Evolutionary conservation across 2,329 filamentous ascomycete species (phyloP).

Genomic region (Sordariomycetes sp.): DNA sequence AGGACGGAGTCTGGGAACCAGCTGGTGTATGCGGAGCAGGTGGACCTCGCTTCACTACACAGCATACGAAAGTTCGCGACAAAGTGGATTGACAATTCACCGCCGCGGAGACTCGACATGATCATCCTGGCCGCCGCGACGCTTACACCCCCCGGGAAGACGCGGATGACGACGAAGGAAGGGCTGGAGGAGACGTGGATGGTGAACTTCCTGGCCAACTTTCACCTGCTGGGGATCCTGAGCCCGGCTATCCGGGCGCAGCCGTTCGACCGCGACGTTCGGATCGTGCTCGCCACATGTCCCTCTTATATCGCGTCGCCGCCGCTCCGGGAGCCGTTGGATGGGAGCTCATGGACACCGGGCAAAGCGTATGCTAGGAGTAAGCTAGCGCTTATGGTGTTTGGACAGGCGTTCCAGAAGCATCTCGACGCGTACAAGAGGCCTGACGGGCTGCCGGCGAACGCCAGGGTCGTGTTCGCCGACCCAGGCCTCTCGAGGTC

Average conservation of each 20-base stretch:
- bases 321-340: slow-evolving; percentile 44
- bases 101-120: slow-evolving; percentile 81
- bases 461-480: slow-evolving; percentile 72
- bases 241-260: slow-evolving; percentile 85
- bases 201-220: slow-evolving; percentile 91
- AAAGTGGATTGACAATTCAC: slow-evolving; percentile 94
- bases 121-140: slow-evolving; percentile 78
- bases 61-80: slow-evolving; percentile 90
- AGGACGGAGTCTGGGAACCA: slow-evolving; percentile 68
- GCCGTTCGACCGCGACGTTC: slow-evolving; percentile 85
- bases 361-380: slow-evolving; percentile 51
- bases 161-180: slow-evolving; percentile 55
- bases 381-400: slow-evolving; percentile 77
- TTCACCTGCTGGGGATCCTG: slow-evolving; percentile 85
- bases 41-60: slow-evolving; percentile 80
- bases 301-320: slow-evolving; percentile 76
- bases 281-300: slow-evolving; percentile 79
- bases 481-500: slow-evolving; percentile 82
- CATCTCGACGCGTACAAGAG: slow-evolving; percentile 77
- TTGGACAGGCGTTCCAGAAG: slow-evolving; percentile 85
- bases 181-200: slow-evolving; percentile 87
- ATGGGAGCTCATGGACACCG: slow-evolving; percentile 42
- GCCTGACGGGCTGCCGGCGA: slow-evolving; percentile 73
- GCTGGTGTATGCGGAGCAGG: slow-evolving; percentile 89
- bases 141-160: slow-evolving; percentile 56